Evolutionary conservation across 78 protist genomes (phyloP), one percentile per base, ranked within the genome.

Genomic region (Dictyostelium purpureum): DNA sequence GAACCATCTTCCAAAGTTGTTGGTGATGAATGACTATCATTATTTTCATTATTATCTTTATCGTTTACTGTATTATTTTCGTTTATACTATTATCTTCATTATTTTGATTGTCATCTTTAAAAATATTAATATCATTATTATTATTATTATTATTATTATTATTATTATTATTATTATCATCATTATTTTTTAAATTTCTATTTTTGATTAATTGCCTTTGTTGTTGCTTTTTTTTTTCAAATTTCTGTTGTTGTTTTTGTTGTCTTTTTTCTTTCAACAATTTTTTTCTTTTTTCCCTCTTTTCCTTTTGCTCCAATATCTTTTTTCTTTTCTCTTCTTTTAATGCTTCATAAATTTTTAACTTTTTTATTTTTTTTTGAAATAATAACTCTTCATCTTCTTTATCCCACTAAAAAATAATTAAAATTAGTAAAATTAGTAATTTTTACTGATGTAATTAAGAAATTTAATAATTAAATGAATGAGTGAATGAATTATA

Each of bases 361-460:
- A 85, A 45, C 18, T 61, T 70, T n/a, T 85, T 77, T 42, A 85
- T 33, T 45, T 85, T 85, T 35, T 85, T 85, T 18, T 51, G 16
- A 37, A 28, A 51, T 59, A 71, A 51, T 24, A 73, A 21, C 6
- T 70, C 82, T 31, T 85, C 92, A 35, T 85, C 92, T 35, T 73
- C 92, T 73, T 85, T 82, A 45, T 85, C 79, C 92, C 92, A 85
- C 51, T 85, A 24, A 26, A 18, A 71, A 69, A 69, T 4, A 2
- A 69, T 69, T 18, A 69, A 2, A 21, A 69, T 40, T 40, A 42
- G 6, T 40, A 69, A 18, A 33, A 33, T 7, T 7, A 26, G 9
- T 33, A 33, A 49, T 21, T 52, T 21, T 7, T 21, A 4, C 14
- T 18, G 16, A 49, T 21, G 21, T 21, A 7, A 52, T 21, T 9